These are phyloP conservation scores for Candida lessepsii DNA, from an alignment of 805 yeast species.

Conservation along the genomic window DNA sequence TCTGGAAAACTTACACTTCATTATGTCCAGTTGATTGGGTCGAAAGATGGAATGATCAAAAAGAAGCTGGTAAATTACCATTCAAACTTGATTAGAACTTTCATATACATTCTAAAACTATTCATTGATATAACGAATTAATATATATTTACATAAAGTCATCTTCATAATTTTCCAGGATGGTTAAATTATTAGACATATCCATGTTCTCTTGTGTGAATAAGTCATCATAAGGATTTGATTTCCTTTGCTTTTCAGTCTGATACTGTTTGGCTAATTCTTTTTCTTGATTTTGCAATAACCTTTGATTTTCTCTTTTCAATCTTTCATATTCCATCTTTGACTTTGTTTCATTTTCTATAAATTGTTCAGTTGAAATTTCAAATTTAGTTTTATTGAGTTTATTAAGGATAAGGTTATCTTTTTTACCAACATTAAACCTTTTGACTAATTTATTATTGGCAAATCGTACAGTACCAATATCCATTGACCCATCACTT, in stretches of 20 bases:
- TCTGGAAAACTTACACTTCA: conserved; percentile 85
- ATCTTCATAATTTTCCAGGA: conserved; percentile 18
- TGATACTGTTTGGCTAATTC: conserved; percentile 37
- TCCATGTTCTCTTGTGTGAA: conserved; percentile 32
- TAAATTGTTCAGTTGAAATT: conserved; percentile 45
- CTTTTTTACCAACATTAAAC: conserved; percentile 52
- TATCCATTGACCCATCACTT: conserved; percentile 69
- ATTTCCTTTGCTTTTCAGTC: conserved; percentile 37
- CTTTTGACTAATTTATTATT: conserved; percentile 54
- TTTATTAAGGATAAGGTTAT: conserved; percentile 59
- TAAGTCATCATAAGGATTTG: conserved; percentile 33
- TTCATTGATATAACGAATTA: conserved; percentile 9
- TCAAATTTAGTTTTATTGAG: conserved; percentile 66
- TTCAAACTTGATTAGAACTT: conserved; percentile 32
- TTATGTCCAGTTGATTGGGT: conserved; percentile 85
- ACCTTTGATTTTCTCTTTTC: conserved; percentile 40
- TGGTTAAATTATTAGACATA: conserved; percentile 14
- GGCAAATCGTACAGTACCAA: conserved; percentile 75
- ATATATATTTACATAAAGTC: conserved; percentile 17
- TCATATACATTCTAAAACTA: neutral
- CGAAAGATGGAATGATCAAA: conserved; percentile 86
- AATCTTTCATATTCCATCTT: conserved; percentile 33
- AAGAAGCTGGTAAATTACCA: conserved; percentile 53
- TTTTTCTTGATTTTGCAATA: conserved; percentile 25
- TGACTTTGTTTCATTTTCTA: conserved; percentile 27